Conservation (phyloP, 2,329 filamentous ascomycete genomes). For the Epichloe typhina region DNA sequence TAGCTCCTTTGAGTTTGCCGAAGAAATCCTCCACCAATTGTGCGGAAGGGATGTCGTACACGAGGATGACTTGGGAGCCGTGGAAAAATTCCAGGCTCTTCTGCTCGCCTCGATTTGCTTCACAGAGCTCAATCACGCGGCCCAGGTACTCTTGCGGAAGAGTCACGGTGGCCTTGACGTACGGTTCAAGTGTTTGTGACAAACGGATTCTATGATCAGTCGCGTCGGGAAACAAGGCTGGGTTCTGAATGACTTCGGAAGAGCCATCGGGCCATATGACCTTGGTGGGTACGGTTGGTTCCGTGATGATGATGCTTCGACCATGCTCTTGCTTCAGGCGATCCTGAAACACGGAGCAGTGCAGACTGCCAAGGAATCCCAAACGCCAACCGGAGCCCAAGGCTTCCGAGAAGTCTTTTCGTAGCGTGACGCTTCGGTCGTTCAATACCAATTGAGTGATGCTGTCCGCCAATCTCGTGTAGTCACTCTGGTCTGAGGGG, state of each 20-base stretch:
- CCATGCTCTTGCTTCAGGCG: slow-evolving; percentile 88
- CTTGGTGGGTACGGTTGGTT: slow-evolving; percentile 87
- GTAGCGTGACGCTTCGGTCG: slow-evolving; percentile 83
- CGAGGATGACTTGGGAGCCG: slow-evolving; percentile 81
- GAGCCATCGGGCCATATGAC: slow-evolving; percentile 66
- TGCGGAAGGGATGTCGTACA: slow-evolving; percentile 77
- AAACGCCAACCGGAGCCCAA: slow-evolving; percentile 87
- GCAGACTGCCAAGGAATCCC: slow-evolving; percentile 89
- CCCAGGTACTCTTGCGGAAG: slow-evolving; percentile 90
- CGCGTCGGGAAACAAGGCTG: slow-evolving; percentile 69
- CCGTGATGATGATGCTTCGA: slow-evolving; percentile 89
- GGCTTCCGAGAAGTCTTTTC: slow-evolving; percentile 90
- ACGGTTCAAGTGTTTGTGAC: slow-evolving; percentile 38
- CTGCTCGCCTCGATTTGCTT: slow-evolving; percentile 77
- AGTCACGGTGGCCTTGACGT: slow-evolving; percentile 67
- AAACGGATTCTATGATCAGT: slow-evolving; percentile 34
- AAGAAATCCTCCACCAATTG: slow-evolving; percentile 96
- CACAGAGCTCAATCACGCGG: slow-evolving; percentile 88
- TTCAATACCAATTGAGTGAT: slow-evolving; percentile 90
- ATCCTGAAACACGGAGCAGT: slow-evolving; percentile 98
- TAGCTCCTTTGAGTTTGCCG: slow-evolving; percentile 84
- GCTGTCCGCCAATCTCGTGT: slow-evolving; percentile 78
- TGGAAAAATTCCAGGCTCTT: slow-evolving; percentile 85
- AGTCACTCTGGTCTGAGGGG: slow-evolving; percentile 80
- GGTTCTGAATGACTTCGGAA: slow-evolving; percentile 71